Conservation (phyloP, 345 rosid genomes). For the Eucalyptus regnans region DNA sequence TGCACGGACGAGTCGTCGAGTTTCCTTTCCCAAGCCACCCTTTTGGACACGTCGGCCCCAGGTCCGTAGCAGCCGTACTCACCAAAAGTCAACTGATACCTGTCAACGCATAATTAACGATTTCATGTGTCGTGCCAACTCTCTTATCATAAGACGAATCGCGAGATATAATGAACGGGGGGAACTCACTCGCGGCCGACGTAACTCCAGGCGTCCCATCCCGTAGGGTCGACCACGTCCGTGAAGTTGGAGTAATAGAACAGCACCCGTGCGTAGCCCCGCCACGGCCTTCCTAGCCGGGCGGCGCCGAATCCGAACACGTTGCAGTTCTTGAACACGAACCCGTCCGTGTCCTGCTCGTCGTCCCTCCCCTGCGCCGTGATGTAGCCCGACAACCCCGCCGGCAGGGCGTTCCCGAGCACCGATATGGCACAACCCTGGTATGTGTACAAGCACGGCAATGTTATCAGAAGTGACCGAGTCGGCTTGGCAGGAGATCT, state of each 20-base stretch:
- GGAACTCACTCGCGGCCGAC: slow-evolving; percentile 19
- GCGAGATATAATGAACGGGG: background rate
- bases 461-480: background rate
- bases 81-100: slow-evolving; percentile 21
- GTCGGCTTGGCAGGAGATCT: background rate
- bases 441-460: background rate
- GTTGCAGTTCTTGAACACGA: slow-evolving; percentile 41
- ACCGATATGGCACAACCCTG: slow-evolving; percentile 42
- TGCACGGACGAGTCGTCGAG: background rate
- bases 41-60: slow-evolving; percentile 19
- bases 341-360: slow-evolving; percentile 24
- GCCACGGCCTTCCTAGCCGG: slow-evolving; percentile 49
- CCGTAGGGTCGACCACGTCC: slow-evolving; percentile 9
- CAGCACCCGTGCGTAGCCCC: slow-evolving; percentile 34
- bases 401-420: slow-evolving; percentile 15
- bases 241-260: slow-evolving; percentile 25
- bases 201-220: slow-evolving; percentile 38
- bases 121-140: background rate
- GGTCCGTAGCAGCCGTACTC: slow-evolving; percentile 27
- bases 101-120: background rate
- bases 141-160: background rate
- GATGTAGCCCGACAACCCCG: slow-evolving; percentile 27
- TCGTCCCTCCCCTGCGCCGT: slow-evolving; percentile 44
- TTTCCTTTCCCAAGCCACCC: slow-evolving; percentile 38
- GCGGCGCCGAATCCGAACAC: slow-evolving; percentile 26